Base-by-base conservation (phyloP, 2,329 filamentous ascomycete genomes). In the Cordyceps militaris region DNA sequence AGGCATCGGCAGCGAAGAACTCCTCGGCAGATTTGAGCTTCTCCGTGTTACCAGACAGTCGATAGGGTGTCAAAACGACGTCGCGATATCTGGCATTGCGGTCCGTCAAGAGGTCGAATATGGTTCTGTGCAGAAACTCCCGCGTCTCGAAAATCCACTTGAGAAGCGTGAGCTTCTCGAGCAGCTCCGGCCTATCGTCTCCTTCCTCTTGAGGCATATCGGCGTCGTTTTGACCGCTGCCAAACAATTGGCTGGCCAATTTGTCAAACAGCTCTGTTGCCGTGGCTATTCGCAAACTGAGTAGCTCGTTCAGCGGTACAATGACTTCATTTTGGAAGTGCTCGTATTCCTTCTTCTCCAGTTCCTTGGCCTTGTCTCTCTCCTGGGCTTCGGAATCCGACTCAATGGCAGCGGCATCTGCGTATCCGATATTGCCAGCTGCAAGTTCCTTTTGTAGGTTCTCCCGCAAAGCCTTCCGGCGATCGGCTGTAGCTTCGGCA, bases 91-190 rank as follows among this genome's bases (percentile, higher is more conserved):
- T 86, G 59, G 91, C 83, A 66, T 96, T 94, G 53, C 92, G 88
- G 69, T 92, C 89, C 21, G 85, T 86, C 34, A 96, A 82, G 11
- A 97, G 76, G 64, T 95, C 89, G 67, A 91, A 96, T 55, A 93
- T 82, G 65, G 91, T 88, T 44, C 89, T 86, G 73, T 97, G 87
- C 9, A 97, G 79, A 48, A 83, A 80, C 72, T 99, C 94, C n/a
- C 92, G 86, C 1, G 89, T 88, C 70, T 99, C 94, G 65, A 97
- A 97, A 9, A 97, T 85, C 92, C 94, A 97, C 67, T 97, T 99
- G 14, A 97, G 79, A 49, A 97, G 82, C 0, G 93, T 97, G 13
- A 99, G 79, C 72, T 96, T 96, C 71, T 99, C 94, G 2, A 97
- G 77, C 0, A 97, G 79, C 71, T 99, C 94, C 0, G 94, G 94